Evolutionary conservation across 2,329 filamentous ascomycete species (phyloP).

Genomic region (Fonsecaea monophora): DNA sequence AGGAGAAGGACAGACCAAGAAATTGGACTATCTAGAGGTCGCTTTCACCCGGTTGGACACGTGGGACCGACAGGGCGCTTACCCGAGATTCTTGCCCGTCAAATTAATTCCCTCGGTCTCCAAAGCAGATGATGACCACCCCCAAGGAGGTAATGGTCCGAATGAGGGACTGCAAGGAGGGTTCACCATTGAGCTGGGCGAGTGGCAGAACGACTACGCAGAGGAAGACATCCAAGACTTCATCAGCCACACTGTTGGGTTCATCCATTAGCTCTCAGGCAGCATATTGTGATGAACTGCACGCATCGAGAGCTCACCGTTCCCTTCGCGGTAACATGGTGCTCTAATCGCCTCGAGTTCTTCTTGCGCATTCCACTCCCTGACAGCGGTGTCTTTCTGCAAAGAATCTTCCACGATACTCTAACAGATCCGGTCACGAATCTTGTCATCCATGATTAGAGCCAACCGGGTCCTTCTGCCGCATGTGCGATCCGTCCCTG

Average conservation of each 20-base stretch:
- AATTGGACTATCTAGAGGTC: slow-evolving; percentile 6
- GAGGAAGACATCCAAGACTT: slow-evolving; percentile 10
- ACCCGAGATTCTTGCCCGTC: slow-evolving; percentile 15
- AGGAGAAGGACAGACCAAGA: background rate
- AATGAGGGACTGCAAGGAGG: background rate
- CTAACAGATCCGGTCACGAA: too few species aligned
- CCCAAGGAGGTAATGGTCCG: background rate
- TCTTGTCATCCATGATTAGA: too few species aligned
- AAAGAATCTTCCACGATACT: too few species aligned
- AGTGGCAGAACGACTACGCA: slow-evolving; percentile 10
- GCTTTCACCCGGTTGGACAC: slow-evolving; percentile 13
- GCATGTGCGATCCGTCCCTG: background rate
- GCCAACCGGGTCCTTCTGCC: background rate
- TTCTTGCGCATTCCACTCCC: background rate
- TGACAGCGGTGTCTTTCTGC: too few species aligned
- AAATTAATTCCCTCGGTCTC: slow-evolving; percentile 1
- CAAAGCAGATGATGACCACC: background rate
- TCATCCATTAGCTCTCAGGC: slow-evolving; percentile 1
- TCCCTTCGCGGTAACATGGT: background rate
- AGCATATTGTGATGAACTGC: background rate
- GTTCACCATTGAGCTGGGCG: slow-evolving; percentile 5
- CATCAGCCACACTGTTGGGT: slow-evolving; percentile 6
- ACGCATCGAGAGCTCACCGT: background rate
- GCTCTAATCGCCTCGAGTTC: background rate
- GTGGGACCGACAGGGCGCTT: slow-evolving; percentile 12